Evolutionary conservation across 2,329 filamentous ascomycete species (phyloP), one percentile per base, ranked within the genome.

Genomic region (Ciborinia camelliae): DNA sequence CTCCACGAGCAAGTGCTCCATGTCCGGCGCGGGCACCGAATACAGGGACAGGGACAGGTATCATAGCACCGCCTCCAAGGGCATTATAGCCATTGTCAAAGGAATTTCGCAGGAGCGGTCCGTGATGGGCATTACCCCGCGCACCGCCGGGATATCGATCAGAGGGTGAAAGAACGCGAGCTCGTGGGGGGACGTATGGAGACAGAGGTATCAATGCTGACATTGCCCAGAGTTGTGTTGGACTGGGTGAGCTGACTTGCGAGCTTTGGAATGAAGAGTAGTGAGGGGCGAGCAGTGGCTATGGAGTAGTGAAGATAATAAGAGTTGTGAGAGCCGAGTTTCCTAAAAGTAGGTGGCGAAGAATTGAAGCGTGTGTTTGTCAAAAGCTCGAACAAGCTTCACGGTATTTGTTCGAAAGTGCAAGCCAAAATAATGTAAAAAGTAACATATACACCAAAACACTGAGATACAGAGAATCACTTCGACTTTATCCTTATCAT

Each of bases 131-230:
- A 45, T 53, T 43, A 15, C 51, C 30, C 50, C 39, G 41, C 14
- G 28, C 52, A 28, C 50, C 51, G 15, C 39, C n/a, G 20, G 39
- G 14, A 63, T 63, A 63, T 57, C 61, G 52, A 37, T 63, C 61
- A 30, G 52, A 23, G n/a, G 37, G 59, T 26, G 59, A 53, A 14
- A 62, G 37, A 7, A 63, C 61, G 41, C 61, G 61, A 47, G 61
- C 51, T 63, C 61, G 61, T 28, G 51, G 51, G 23, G 61, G 51
- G 12, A 55, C 61, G 51, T 63, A 63, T 43, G 61, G 41, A 10
- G 50, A 53, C 20, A 63, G 12, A 48, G 61, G 61, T 63, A 63
- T 54, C 43, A 63, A 55, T 55, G 54, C 54, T 43, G 61, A 63
- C 61, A 63, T 63, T 63, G 28, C 61, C 47, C 47, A 30, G 7